A percentile compares a stretch with the other conserved stretches of the same genome.
Evolutionary conservation across 2,329 filamentous ascomycete species (phyloP).

Genomic region (Cladosporium sp.): DNA sequence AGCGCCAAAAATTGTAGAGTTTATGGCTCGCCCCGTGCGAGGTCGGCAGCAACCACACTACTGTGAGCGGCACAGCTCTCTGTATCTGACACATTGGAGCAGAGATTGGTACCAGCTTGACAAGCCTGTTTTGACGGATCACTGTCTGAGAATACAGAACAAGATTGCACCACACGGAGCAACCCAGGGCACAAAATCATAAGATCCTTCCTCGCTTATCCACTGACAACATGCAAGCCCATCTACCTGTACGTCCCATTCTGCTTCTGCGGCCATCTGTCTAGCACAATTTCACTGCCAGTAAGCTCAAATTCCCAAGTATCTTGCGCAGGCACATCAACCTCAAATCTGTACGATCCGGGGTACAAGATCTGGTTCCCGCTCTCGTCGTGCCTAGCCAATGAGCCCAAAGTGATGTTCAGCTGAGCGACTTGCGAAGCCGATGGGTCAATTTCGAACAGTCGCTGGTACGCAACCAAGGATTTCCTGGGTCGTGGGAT

Average conservation of each 20-base stretch:
- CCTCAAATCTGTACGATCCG: slow-evolving; percentile 9
- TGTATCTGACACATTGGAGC: too few species aligned
- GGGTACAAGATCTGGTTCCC: slow-evolving; percentile 19
- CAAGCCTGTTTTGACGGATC: too few species aligned
- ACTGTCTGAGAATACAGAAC: too few species aligned
- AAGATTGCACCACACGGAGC: too few species aligned
- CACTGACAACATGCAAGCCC: too few species aligned
- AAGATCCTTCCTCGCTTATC: too few species aligned
- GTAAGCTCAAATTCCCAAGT: slow-evolving; percentile 16
- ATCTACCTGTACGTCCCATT: slow-evolving; percentile 8
- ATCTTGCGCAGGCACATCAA: slow-evolving; percentile 14
- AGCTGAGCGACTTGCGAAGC: slow-evolving; percentile 11
- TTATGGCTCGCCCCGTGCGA: too few species aligned
- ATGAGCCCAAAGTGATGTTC: slow-evolving; percentile 12
- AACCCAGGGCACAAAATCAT: too few species aligned
- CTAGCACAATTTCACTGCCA: slow-evolving; percentile 11
- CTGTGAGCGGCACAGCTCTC: too few species aligned
- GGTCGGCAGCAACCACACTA: too few species aligned
- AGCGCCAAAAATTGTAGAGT: too few species aligned
- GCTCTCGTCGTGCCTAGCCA: slow-evolving; percentile 17
- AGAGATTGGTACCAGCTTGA: too few species aligned
- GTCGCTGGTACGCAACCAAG: slow-evolving; percentile 3
- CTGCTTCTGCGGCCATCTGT: slow-evolving; percentile 17
- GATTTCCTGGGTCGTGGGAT: slow-evolving; percentile 9
- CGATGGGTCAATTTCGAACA: background rate